These are phyloP conservation scores for Neopestalotiopsis rosae DNA, from an alignment of 2,329 filamentous ascomycete genomes.

Conservation along the genomic window DNA sequence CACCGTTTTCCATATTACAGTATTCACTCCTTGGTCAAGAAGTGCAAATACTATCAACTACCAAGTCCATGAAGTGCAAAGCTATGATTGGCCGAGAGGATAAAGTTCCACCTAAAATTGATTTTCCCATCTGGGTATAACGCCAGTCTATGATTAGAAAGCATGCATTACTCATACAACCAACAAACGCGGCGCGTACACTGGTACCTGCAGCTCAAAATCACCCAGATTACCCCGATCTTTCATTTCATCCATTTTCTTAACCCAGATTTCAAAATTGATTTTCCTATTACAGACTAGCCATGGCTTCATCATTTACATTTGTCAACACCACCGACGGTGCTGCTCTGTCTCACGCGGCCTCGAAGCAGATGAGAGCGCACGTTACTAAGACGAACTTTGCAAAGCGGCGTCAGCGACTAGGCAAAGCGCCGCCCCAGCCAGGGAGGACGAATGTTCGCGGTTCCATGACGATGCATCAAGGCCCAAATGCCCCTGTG, in stretches of 20 bases:
- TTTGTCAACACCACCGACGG: constrained; percentile 27
- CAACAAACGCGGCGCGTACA: too few species aligned
- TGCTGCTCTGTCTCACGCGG: constrained; percentile 21
- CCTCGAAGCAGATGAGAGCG: constrained; percentile 25
- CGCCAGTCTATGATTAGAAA: too few species aligned
- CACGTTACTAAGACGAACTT: constrained; percentile 29
- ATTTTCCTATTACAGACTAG: constrained; percentile 23
- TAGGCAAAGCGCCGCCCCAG: neutral
- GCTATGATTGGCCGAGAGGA: neutral
- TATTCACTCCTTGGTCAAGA: too few species aligned
- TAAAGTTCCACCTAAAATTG: constrained; percentile 12
- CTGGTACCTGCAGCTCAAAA: neutral
- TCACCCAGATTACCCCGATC: neutral
- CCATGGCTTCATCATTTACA: constrained; percentile 23
- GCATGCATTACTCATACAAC: too few species aligned
- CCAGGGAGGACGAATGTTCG: neutral
- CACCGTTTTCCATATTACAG: too few species aligned
- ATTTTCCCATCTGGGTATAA: constrained; percentile 23
- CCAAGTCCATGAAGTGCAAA: neutral
- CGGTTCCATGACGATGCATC: neutral
- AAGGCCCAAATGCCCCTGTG: neutral
- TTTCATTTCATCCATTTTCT: neutral
- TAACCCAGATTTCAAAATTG: neutral
- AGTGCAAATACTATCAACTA: neutral
- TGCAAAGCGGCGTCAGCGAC: constrained; percentile 24